phyloP scores from a whole-genome alignment of 441 rosid species.

The Metrosideros polymorpha region DNA sequence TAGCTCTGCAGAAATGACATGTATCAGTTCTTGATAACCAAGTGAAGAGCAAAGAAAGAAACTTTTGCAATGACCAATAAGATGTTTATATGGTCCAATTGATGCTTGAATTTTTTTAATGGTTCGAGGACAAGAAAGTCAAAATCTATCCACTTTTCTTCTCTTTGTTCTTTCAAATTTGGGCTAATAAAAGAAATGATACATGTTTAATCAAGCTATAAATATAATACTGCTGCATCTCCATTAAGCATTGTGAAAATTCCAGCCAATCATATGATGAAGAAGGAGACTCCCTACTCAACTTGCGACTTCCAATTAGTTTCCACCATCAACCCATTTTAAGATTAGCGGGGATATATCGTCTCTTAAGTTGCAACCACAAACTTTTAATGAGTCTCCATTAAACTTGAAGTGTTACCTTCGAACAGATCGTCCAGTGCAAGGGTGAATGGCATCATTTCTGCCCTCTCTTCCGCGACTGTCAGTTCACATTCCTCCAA shows the following conservation, averaged over 20 bases:
- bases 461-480: slow-evolving; percentile 21
- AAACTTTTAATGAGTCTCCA: background rate
- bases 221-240: background rate
- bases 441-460: slow-evolving; percentile 50
- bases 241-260: background rate
- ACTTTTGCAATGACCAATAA: background rate
- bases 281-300: background rate
- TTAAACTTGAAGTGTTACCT: slow-evolving; percentile 24
- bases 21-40: background rate
- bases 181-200: background rate
- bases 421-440: slow-evolving; percentile 52
- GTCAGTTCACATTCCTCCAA: slow-evolving; percentile 34
- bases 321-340: background rate
- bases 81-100: background rate
- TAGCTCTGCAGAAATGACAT: slow-evolving; percentile 34
- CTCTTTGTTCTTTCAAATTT: background rate
- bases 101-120: background rate
- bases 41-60: background rate
- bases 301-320: background rate
- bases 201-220: background rate
- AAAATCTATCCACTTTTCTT: background rate
- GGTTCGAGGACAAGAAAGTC: background rate
- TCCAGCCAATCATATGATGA: background rate
- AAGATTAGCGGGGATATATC: background rate
- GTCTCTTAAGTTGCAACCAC: background rate